Evolutionary conservation across 2,329 filamentous ascomycete genomes (phyloP).

Genomic region (Uncinocarpus reesii): DNA sequence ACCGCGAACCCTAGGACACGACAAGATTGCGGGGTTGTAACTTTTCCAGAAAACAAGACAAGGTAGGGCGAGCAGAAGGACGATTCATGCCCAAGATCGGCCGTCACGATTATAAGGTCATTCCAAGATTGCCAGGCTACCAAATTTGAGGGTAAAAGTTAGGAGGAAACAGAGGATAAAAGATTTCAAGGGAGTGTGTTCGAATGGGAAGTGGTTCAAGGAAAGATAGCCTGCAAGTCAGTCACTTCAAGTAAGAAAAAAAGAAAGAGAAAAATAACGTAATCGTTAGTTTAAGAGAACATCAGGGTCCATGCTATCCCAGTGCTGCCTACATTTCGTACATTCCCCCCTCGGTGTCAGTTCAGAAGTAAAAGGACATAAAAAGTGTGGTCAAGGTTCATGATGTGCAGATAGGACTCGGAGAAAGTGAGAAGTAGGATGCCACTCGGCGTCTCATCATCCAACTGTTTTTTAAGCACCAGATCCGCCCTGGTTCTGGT

Average conservation of each 20-base stretch:
- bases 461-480: neutral
- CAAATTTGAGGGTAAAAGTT: neutral
- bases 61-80: no score
- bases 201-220: neutral
- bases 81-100: no score
- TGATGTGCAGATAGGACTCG: constrained; percentile 1
- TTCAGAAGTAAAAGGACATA: constrained; percentile 7
- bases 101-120: no score
- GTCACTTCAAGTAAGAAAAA: neutral
- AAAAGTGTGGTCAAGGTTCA: neutral
- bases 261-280: neutral
- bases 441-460: constrained; percentile 3
- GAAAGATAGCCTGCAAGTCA: neutral
- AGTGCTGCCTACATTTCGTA: neutral
- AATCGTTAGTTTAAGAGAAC: constrained; percentile 4
- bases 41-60: neutral
- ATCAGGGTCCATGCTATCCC: constrained; percentile 10
- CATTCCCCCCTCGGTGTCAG: constrained; percentile 6
- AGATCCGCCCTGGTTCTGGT: constrained; percentile 14
- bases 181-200: neutral
- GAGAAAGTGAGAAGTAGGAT: neutral
- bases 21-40: neutral
- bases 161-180: neutral
- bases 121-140: no score
- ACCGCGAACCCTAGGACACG: neutral